Conservation (phyloP, 768 basidiomycete genomes). For the Boletus rex-veris region DNA sequence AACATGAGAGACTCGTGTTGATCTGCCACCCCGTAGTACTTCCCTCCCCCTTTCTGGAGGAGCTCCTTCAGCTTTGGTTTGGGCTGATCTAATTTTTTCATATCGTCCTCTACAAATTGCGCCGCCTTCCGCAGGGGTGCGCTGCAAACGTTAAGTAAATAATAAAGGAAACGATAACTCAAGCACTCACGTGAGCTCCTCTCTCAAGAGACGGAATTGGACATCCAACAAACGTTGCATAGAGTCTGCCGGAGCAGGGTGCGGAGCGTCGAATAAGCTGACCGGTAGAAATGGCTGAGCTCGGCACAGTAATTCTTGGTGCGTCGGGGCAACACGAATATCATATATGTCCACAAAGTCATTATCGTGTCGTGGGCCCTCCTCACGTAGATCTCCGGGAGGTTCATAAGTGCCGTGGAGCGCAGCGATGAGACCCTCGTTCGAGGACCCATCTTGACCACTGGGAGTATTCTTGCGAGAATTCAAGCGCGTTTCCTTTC, state of each 20-base stretch:
- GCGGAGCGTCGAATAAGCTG: slow-evolving; percentile 57
- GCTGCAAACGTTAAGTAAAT: slow-evolving; percentile 26
- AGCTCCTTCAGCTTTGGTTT: slow-evolving; percentile 44
- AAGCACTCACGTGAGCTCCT: slow-evolving; percentile 59
- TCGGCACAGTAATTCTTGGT: slow-evolving; percentile 54
- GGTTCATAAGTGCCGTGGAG: slow-evolving; percentile 46
- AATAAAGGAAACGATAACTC: not conserved
- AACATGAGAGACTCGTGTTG: slow-evolving; percentile 52
- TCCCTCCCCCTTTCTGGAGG: slow-evolving; percentile 53
- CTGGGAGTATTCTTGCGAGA: slow-evolving; percentile 2
- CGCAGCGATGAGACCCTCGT: slow-evolving; percentile 39
- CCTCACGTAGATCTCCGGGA: slow-evolving; percentile 47
- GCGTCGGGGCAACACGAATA: slow-evolving; percentile 70
- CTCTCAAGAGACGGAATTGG: slow-evolving; percentile 71
- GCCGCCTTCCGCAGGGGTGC: slow-evolving; percentile 52
- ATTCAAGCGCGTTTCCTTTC: slow-evolving; percentile 29
- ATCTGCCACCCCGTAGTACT: slow-evolving; percentile 45
- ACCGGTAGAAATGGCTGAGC: slow-evolving; percentile 58
- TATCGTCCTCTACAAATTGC: slow-evolving; percentile 46
- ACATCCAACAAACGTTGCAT: slow-evolving; percentile 70
- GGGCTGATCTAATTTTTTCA: slow-evolving; percentile 20
- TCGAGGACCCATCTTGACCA: slow-evolving; percentile 1
- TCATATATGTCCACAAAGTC: slow-evolving; percentile 52
- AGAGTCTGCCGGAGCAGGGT: slow-evolving; percentile 51
- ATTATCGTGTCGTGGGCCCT: slow-evolving; percentile 66